Evolutionary conservation across 495 filamentous ascomycete genomes (phyloP).

Genomic region (Penicillium diatomitis): DNA sequence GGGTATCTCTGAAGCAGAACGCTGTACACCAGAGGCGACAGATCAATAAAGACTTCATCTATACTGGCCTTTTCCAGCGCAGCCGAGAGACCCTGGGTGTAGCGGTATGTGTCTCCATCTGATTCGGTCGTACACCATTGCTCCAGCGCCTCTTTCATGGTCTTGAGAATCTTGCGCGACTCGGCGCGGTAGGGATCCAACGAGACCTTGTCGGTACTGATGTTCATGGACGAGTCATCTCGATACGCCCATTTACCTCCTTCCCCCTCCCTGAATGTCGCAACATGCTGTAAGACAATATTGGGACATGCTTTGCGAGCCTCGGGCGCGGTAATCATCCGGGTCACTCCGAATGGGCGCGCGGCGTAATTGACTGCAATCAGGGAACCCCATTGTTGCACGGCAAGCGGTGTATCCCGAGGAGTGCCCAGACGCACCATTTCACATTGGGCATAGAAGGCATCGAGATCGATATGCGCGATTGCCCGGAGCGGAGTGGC

Average conservation of each 20-base stretch:
- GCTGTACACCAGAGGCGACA: conserved; percentile 72
- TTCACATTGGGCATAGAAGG: conserved; percentile 97
- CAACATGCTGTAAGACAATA: conserved; percentile 82
- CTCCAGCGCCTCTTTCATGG: conserved; percentile 66
- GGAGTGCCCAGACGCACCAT: conserved; percentile 71
- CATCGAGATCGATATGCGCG: conserved; percentile 91
- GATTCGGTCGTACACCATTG: conserved; percentile 16
- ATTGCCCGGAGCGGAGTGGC: conserved; percentile 76
- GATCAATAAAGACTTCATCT: conserved; percentile 85
- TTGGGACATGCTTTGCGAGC: conserved; percentile 84
- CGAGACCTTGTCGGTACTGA: conserved; percentile 84
- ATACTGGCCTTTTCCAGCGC: conserved; percentile 86
- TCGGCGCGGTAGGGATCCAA: conserved; percentile 87
- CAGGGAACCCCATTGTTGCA: conserved; percentile 72
- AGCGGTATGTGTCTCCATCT: conserved; percentile 25
- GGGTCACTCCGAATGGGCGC: conserved; percentile 63
- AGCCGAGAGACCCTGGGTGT: conserved; percentile 41
- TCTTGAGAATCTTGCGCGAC: conserved; percentile 68
- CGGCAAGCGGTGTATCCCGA: conserved; percentile 73
- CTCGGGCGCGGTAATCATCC: conserved; percentile 66
- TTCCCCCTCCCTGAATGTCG: conserved; percentile 89
- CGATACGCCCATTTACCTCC: conserved; percentile 79
- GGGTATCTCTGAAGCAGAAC: conserved; percentile 71
- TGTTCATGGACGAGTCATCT: conserved; percentile 62
- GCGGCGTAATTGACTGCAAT: conserved; percentile 97